Evolutionary conservation across 139 green algal genomes (phyloP), one percentile per base, ranked within the genome.

Genomic region (Dunaliella sp.): DNA sequence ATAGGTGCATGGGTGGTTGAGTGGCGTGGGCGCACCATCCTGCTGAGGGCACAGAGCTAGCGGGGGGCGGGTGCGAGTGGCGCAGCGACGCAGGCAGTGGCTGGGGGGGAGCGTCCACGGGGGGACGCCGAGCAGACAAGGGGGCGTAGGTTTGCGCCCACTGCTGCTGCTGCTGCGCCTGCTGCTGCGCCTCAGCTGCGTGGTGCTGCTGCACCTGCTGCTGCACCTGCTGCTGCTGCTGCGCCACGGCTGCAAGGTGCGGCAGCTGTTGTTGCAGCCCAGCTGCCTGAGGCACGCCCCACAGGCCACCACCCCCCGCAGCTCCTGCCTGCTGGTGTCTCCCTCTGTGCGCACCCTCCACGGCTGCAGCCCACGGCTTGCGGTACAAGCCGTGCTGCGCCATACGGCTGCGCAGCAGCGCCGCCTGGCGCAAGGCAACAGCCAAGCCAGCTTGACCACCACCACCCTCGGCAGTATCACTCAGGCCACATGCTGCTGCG

Each of bases 171-270:
- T 33, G 74, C 30, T 3, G 21, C 3, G 74, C 74, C n/a, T 79
- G 77, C 38, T 84, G 84, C 31, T 78, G n/a, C n/a, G n/a, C n/a
- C n/a, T n/a, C n/a, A n/a, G n/a, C n/a, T n/a, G n/a, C n/a, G n/a
- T n/a, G n/a, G n/a, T n/a, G 77, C 77, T 80, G 84, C 48, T 80
- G 38, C 0, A n/a, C n/a, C 2, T 48, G 33, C 74, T 83, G 75
- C 75, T 36, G 36, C n/a, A n/a, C n/a, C n/a, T 33, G 34, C 30
- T 74, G 36, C 7, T 30, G 26, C 36, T 26, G n/a, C 36, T 65
- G 48, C 48, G 16, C 7, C 48, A 65, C 7, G 48, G 48, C 48
- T 16, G n/a, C n/a, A n/a, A n/a, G n/a, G 48, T 16, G 48, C 16
- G 7, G 48, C 48, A 26, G 48, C 48, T 65, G 48, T 16, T 65